Base-by-base conservation (phyloP, 106 monocot species). In the Platanthera zijinensis region DNA sequence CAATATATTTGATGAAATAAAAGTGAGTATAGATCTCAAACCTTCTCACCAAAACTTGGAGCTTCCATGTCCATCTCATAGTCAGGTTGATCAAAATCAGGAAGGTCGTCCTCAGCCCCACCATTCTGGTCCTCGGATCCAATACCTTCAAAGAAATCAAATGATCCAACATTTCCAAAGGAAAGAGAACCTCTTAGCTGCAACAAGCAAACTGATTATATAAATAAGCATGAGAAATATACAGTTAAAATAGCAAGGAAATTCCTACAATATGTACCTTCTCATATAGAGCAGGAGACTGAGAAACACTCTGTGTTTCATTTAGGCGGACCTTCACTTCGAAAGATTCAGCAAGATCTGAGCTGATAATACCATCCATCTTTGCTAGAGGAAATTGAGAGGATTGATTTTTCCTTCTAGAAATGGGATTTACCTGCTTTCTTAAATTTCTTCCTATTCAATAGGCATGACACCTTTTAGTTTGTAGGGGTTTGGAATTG, bases 311-410 rank as follows among this genome's bases (percentile, higher is more conserved):
- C 69, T 71, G 50, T 21, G 53, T 74, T 77, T 80, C 75, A 57
- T 76, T 71, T 50, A 75, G 51, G 70, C 76, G 73, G 7, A 73
- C 30, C 12, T 72, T 69, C 67, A 50, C 76, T 47, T 82, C 78
- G 57, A 92, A 66, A 18, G 83, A 71, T 78, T 80, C 81, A 52
- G 83, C 79, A 79, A 86, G 78, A 61, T 86, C 86, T 74, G 78
- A 66, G 53, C 66, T 80, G 69, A 88, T 81, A 11, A 81, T 72
- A 51, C 79, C 83, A 76, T 87, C 86, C 59, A 87, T 25, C 83
- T 89, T 93, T 71, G 89, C 96, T 64, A 92, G 75, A 77, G 96
- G 96, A 80, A 93, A 96, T 57, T 89, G 85, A 80, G 83, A 86
- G 56, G 66, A 6, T 21, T 76, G 49, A 77, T 48, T 82, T 18